Evolutionary conservation across 805 yeast genomes (phyloP), one percentile per base, ranked within the genome.

Genomic region (Monosporozyma unispora): DNA sequence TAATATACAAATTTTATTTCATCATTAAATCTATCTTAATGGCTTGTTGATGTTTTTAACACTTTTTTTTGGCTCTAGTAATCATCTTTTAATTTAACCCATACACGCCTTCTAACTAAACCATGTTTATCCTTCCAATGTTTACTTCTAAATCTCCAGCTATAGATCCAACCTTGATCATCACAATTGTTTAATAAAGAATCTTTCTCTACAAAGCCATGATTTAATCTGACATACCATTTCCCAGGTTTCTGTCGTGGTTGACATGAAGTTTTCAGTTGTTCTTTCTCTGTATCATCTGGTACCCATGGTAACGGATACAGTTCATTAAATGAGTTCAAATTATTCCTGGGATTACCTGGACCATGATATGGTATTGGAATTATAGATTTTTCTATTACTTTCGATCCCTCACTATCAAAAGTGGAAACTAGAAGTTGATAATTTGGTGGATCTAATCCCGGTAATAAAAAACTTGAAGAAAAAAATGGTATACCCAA

Each of bases 151-250:
- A 81, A 76, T 22, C 73, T 55, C 66, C 77, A 69, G 50, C 84
- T 73, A 59, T 86, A 87, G 29, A 74, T 62, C 95, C 95, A 86
- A n/a, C 95, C 95, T 58, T 82, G 85, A 57, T 84, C 90, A 62
- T 86, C 95, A 35, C 39, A 35, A 35, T 35, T 35, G 7, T 35
- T 35, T 11, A 35, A 35, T 35, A 35, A 16, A 19, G 79, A 84
- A 58, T 84, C 88, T 21, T 53, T 51, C 12, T 35, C 39, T 8
- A 35, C 39, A 16, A 35, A 18, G 12, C 18, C 18, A 40, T 67
- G 65, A 45, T 70, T 63, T 91, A 87, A 82, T 51, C 82, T 72
- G 2, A 84, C 82, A 57, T 80, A 82, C 95, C 95, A 86, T 48
- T 73, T 70, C 12, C 43, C 33, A 71, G 39, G n/a, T 48, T 44